These are phyloP conservation scores for Wickerhamomyces mucosus DNA, from an alignment of 805 yeast genomes.

Conservation along the genomic window DNA sequence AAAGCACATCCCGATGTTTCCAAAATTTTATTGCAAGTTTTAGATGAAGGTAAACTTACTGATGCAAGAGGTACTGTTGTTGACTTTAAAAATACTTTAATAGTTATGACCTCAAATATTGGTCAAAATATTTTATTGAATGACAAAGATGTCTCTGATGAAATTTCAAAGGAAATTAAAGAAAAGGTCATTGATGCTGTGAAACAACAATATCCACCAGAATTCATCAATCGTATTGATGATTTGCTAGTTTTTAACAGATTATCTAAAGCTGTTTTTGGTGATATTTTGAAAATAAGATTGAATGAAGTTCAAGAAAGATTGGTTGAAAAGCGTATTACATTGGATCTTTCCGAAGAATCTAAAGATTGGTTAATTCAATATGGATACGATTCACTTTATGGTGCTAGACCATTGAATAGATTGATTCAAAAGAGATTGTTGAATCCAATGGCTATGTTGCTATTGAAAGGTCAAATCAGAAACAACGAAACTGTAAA, in stretches of 20 bases:
- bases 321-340: conserved; percentile 68
- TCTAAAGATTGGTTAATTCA: conserved; percentile 76
- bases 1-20: conserved; percentile 96
- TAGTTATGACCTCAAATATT: conserved; percentile 93
- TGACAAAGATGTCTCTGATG: conserved; percentile 42
- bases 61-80: conserved; percentile 93
- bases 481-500: conserved; percentile 44
- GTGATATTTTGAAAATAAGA: conserved; percentile 78
- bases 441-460: conserved; percentile 82
- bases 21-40: conserved; percentile 79
- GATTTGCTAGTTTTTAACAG: conserved; percentile 92
- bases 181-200: conserved; percentile 55
- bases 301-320: conserved; percentile 74
- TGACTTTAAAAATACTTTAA: conserved; percentile 89
- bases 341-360: conserved; percentile 40
- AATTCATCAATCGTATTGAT: conserved; percentile 88
- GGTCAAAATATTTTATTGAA: conserved; percentile 83
- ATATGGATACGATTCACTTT: conserved; percentile 82
- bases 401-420: conserved; percentile 96
- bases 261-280: conserved; percentile 64
- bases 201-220: conserved; percentile 79
- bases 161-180: conserved; percentile 47
- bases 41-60: conserved; percentile 91
- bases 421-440: conserved; percentile 75
- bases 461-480: conserved; percentile 72